Evolutionary conservation across 176 grass and related monocot species (phyloP).

Genomic region (Triticum monococcum): DNA sequence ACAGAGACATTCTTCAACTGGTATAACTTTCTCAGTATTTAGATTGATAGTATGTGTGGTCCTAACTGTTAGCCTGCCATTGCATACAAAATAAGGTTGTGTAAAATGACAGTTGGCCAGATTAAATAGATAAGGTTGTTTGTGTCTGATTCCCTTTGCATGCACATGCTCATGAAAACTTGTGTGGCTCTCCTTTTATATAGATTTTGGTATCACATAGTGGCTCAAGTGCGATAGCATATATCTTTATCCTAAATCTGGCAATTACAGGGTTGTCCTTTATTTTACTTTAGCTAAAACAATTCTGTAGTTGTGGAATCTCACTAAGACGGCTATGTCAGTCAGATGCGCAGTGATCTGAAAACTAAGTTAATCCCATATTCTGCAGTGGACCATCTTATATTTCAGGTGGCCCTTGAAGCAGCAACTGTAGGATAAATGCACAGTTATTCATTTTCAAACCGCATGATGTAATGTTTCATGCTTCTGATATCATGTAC

Average conservation of each 20-base stretch:
- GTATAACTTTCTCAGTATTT: too few relatives aligned
- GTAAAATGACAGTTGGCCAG: too few relatives aligned
- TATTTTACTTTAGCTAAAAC: neutral
- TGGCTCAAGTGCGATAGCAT: neutral
- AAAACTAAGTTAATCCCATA: neutral
- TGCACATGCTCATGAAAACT: neutral
- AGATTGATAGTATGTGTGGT: too few relatives aligned
- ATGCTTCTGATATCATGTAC: constrained; percentile 4
- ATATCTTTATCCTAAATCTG: constrained; percentile 9
- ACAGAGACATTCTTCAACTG: too few relatives aligned
- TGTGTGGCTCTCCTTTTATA: neutral
- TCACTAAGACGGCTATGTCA: neutral
- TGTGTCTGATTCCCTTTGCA: neutral
- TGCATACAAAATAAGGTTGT: too few relatives aligned
- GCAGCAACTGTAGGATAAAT: neutral
- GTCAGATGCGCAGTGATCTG: neutral
- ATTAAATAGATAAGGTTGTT: neutral
- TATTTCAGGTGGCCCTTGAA: neutral
- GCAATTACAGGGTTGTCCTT: neutral
- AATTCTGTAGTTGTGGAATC: neutral
- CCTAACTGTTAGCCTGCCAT: too few relatives aligned
- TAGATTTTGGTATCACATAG: neutral
- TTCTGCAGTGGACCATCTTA: neutral
- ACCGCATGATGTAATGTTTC: neutral
- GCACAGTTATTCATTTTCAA: neutral